Conservation (phyloP, 768 basidiomycete species). For the Coprinopsis strossmayeri region DNA sequence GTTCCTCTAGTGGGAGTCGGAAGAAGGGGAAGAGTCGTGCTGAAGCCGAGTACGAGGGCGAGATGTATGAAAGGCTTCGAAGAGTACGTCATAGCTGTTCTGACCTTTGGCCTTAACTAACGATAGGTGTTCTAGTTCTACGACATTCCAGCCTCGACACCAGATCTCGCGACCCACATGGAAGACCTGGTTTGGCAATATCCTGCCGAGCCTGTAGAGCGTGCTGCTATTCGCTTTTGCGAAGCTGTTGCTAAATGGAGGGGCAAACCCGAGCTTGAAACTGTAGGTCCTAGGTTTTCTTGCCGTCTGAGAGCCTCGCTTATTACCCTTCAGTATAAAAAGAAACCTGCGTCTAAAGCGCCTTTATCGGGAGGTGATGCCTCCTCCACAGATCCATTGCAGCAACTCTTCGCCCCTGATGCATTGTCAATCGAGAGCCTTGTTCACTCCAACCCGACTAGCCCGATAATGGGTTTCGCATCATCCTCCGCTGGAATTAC, state of each 20-base stretch:
- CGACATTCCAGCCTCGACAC: slow-evolving; percentile 62
- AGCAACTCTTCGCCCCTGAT: slow-evolving; percentile 13
- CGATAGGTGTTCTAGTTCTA: slow-evolving; percentile 52
- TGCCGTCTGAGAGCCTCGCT: slow-evolving; percentile 13
- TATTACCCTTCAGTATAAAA: slow-evolving; percentile 47
- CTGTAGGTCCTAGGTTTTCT: slow-evolving; percentile 34
- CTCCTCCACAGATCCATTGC: slow-evolving; percentile 22
- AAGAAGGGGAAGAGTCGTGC: slow-evolving; percentile 37
- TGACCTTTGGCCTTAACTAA: neutral
- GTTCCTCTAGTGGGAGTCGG: neutral
- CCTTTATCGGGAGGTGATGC: slow-evolving; percentile 13
- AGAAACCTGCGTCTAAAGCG: slow-evolving; percentile 28
- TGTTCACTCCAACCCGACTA: slow-evolving; percentile 65
- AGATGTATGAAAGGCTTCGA: slow-evolving; percentile 68
- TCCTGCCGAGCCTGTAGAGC: slow-evolving; percentile 76
- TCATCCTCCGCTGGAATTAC: slow-evolving; percentile 11
- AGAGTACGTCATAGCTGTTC: slow-evolving; percentile 41
- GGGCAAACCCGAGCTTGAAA: slow-evolving; percentile 80
- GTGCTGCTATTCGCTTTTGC: slow-evolving; percentile 71
- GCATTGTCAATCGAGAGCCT: slow-evolving; percentile 58
- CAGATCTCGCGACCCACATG: slow-evolving; percentile 75
- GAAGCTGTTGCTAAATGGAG: slow-evolving; percentile 80
- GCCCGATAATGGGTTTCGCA: slow-evolving; percentile 32
- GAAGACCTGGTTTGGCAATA: slow-evolving; percentile 74
- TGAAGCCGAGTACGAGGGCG: slow-evolving; percentile 66